Evolutionary conservation across 306 rosid species (phyloP).

Genomic region (Quercus agrifolia): DNA sequence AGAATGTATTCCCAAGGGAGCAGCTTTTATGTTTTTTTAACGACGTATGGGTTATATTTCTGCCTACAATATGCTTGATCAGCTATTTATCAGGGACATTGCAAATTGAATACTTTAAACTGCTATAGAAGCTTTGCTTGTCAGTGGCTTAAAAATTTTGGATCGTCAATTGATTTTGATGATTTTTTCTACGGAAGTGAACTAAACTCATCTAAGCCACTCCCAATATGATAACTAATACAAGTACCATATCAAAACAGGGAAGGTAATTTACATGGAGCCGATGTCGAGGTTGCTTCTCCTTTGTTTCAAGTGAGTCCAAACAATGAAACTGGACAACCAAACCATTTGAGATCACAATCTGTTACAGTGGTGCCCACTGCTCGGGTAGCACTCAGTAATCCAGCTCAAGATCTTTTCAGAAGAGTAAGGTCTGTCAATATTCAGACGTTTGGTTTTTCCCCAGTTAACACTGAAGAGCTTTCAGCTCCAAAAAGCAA

Average conservation of each 20-base stretch:
- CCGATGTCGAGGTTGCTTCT: slow-evolving; percentile 31
- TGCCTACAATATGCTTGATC: slow-evolving; percentile 10
- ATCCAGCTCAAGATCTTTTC: slow-evolving; percentile 39
- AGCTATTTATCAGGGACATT: slow-evolving; percentile 1
- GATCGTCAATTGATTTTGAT: slow-evolving; percentile 1
- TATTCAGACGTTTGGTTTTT: slow-evolving; percentile 25
- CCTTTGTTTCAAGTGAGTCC: slow-evolving; percentile 32
- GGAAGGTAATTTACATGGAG: slow-evolving; percentile 34
- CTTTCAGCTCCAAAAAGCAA: slow-evolving; percentile 30
- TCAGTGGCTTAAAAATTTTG: not conserved
- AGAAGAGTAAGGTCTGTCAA: slow-evolving; percentile 41
- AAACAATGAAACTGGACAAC: slow-evolving; percentile 25
- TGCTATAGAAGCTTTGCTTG: slow-evolving; percentile 4
- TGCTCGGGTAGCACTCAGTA: slow-evolving; percentile 12
- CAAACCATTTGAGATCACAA: slow-evolving; percentile 30
- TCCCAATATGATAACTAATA: slow-evolving; percentile 26
- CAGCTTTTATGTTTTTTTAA: not conserved
- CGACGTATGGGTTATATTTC: slow-evolving; percentile 4
- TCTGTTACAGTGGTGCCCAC: slow-evolving; percentile 26
- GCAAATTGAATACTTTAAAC: not conserved
- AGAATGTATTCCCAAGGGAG: slow-evolving; percentile 1
- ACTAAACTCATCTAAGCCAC: not conserved
- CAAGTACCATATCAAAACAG: slow-evolving; percentile 30
- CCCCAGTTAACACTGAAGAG: slow-evolving; percentile 34
- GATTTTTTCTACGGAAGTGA: slow-evolving; percentile 4